Conservation (phyloP, 2,329 filamentous ascomycete species). For the Furcasterigmium furcatum region DNA sequence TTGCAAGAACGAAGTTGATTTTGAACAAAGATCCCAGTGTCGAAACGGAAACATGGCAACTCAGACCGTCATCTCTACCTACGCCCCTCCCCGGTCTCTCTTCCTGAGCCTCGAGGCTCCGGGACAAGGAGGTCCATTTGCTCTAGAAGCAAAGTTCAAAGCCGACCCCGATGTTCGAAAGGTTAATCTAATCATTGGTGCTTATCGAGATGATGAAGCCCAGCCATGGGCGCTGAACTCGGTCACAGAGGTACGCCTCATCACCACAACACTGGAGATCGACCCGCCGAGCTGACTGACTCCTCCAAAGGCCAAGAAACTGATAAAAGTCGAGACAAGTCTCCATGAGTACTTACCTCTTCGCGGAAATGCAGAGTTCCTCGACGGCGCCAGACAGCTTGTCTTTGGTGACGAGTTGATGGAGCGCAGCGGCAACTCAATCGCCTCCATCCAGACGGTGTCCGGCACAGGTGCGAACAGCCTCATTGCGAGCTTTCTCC, state of each 20-base stretch:
- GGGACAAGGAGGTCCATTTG: neutral
- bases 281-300: neutral
- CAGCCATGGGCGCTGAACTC: slow-evolving; percentile 1
- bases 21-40: neutral
- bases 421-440: neutral
- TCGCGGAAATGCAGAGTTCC: slow-evolving; percentile 4
- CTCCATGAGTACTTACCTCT: slow-evolving; percentile 5
- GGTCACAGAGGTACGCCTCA: neutral
- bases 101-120: neutral
- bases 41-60: neutral
- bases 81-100: neutral
- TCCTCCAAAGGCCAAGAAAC: neutral
- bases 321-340: neutral
- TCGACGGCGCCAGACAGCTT: slow-evolving; percentile 18
- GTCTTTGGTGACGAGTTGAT: slow-evolving; percentile 16
- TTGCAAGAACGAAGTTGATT: no score
- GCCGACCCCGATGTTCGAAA: neutral
- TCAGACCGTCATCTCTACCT: neutral
- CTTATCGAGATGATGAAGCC: slow-evolving; percentile 2
- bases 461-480: slow-evolving; percentile 21
- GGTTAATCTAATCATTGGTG: slow-evolving; percentile 5
- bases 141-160: neutral
- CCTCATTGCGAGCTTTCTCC: neutral
- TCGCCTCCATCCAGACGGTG: slow-evolving; percentile 22
- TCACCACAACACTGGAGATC: slow-evolving; percentile 5